phyloP scores from a whole-genome alignment of 371 early-diverging fungal genomes.

The Mortierella polycephala region DNA sequence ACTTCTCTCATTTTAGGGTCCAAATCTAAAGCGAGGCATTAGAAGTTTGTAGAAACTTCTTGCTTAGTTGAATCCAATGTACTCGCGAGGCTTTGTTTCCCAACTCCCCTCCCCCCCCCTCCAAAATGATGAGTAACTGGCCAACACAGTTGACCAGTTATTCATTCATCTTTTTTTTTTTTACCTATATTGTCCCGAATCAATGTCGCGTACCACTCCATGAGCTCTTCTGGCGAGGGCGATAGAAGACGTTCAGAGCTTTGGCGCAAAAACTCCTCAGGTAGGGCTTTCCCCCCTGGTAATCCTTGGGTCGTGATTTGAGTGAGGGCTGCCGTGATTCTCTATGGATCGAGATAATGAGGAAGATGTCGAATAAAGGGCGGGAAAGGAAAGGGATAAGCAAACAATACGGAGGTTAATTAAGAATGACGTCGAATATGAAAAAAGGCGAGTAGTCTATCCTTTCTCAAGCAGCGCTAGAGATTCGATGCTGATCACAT shows the following conservation, averaged over 20 bases:
- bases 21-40: constrained; percentile 27
- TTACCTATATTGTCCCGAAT: constrained; percentile 51
- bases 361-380: not conserved
- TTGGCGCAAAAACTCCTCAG: constrained; percentile 46
- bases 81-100: not conserved
- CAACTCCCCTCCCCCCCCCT: not conserved
- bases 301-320: constrained; percentile 40
- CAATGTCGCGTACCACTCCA: constrained; percentile 46
- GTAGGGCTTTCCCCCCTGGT: constrained; percentile 41
- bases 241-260: constrained; percentile 37
- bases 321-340: constrained; percentile 50
- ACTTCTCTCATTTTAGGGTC: constrained; percentile 50
- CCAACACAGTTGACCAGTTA: not conserved
- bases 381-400: not conserved
- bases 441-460: not conserved
- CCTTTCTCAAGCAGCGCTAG: too few relatives aligned
- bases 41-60: not conserved
- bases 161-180: too few relatives aligned
- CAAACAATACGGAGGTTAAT: not conserved
- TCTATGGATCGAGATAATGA: constrained; percentile 20
- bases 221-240: constrained; percentile 51
- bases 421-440: not conserved
- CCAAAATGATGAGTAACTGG: not conserved
- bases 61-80: not conserved
- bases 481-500: too few relatives aligned